These are phyloP conservation scores for Furcasterigmium sp. DNA, from an alignment of 2,329 filamentous ascomycete genomes.

Conservation along the genomic window DNA sequence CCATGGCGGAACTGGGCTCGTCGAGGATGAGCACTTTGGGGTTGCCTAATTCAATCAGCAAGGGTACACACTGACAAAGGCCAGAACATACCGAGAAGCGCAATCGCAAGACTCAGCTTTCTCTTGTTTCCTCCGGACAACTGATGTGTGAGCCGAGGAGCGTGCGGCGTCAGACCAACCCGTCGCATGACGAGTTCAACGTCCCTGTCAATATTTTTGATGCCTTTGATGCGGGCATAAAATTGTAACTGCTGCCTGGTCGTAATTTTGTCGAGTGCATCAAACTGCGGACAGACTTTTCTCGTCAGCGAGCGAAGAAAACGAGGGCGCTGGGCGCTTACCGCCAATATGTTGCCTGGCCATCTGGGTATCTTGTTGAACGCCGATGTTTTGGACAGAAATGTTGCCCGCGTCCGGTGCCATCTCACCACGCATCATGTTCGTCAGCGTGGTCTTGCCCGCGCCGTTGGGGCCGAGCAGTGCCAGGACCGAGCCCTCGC, in stretches of 20 bases:
- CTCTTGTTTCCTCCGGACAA: conserved; percentile 70
- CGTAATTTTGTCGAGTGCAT: conserved; percentile 68
- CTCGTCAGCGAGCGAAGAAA: neutral
- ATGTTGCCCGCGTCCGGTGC: conserved; percentile 57
- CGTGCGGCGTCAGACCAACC: conserved; percentile 57
- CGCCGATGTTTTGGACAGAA: conserved; percentile 58
- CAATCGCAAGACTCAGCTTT: conserved; percentile 68
- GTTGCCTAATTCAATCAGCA: conserved; percentile 47
- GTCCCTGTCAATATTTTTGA: conserved; percentile 55
- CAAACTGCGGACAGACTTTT: conserved; percentile 59
- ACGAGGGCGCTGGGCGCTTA: neutral
- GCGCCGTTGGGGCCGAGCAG: conserved; percentile 68
- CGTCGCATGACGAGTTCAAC: conserved; percentile 57
- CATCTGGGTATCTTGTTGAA: conserved; percentile 45
- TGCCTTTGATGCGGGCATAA: conserved; percentile 64
- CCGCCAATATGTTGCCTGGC: conserved; percentile 57
- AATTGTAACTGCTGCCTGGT: conserved; percentile 64
- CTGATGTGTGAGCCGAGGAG: conserved; percentile 55
- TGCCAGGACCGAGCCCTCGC: conserved; percentile 61
- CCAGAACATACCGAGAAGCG: conserved; percentile 58
- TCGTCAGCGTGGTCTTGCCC: conserved; percentile 66
- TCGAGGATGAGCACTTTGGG: conserved; percentile 66
- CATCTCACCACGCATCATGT: conserved; percentile 63
- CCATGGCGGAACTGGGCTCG: conserved; percentile 68
- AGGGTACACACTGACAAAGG: too few species aligned